These are phyloP conservation scores for Hypholoma sublateritium DNA, from an alignment of 768 basidiomycete species.

Conservation along the genomic window DNA sequence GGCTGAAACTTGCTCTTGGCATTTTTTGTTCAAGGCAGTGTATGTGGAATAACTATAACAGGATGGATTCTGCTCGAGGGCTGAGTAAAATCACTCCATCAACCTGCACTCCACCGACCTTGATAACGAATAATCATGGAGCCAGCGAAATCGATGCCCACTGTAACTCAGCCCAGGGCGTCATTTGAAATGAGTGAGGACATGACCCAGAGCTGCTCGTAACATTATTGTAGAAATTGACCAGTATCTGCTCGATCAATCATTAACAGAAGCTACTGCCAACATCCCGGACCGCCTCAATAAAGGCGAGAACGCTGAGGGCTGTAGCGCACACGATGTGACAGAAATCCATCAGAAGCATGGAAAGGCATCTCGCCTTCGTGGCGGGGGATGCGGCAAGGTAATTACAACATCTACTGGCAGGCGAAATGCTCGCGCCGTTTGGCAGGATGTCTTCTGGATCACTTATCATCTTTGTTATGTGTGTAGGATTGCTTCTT, in stretches of 20 bases:
- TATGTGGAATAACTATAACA: background rate
- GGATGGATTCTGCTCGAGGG: background rate
- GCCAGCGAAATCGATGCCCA: background rate
- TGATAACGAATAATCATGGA: background rate
- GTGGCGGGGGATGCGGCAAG: conserved; percentile 2
- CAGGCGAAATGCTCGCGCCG: background rate
- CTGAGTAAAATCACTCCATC: too few species aligned
- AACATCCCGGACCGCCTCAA: background rate
- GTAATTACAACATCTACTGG: background rate
- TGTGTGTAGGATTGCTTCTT: conserved; percentile 10
- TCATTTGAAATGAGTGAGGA: background rate
- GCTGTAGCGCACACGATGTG: background rate
- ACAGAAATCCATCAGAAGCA: background rate
- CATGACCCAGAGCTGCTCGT: background rate
- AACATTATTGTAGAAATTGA: background rate
- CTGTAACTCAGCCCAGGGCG: background rate
- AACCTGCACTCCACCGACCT: background rate
- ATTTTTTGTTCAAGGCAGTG: background rate
- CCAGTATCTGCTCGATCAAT: background rate
- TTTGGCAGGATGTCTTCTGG: too few species aligned
- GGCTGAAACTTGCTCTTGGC: background rate
- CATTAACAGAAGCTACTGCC: background rate
- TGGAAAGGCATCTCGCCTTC: background rate
- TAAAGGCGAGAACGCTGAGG: background rate
- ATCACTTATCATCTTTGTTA: too few species aligned